Evolutionary conservation across 2,329 filamentous ascomycete species (phyloP).

Genomic region (Diaporthe destruens): DNA sequence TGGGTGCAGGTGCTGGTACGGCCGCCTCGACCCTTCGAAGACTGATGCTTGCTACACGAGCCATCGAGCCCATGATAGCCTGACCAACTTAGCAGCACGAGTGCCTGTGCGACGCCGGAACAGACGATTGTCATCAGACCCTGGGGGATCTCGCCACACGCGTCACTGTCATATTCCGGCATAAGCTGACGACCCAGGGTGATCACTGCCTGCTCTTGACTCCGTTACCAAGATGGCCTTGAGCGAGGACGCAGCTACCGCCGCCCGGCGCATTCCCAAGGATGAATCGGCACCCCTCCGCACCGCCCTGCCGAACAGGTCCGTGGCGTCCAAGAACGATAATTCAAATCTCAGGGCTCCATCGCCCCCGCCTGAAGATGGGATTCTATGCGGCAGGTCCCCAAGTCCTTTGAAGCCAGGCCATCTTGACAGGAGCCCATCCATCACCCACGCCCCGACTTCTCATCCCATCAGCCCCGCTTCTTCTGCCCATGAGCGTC

Average conservation of each 20-base stretch:
- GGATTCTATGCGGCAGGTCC: conserved; percentile 39
- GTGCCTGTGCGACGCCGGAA: conserved; percentile 38
- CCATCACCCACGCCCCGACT: conserved; percentile 38
- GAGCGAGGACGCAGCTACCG: conserved; percentile 36
- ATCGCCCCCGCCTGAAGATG: conserved; percentile 46
- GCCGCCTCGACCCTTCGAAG: background rate
- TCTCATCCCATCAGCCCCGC: conserved; percentile 42
- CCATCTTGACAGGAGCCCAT: conserved; percentile 39
- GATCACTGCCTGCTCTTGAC: background rate
- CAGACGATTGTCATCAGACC: conserved; percentile 38
- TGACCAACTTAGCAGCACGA: conserved; percentile 37
- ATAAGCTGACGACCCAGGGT: conserved; percentile 37
- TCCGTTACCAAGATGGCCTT: conserved; percentile 39
- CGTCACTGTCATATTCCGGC: conserved; percentile 19
- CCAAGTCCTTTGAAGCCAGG: conserved; percentile 36
- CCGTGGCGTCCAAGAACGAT: conserved; percentile 43
- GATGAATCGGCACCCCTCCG: conserved; percentile 37
- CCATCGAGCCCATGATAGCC: conserved; percentile 34
- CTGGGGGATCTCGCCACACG: conserved; percentile 25
- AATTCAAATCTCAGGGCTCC: conserved; percentile 40
- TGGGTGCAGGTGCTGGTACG: conserved; percentile 8
- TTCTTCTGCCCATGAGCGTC: conserved; percentile 36
- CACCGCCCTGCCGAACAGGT: conserved; percentile 46
- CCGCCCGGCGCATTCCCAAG: conserved; percentile 33
- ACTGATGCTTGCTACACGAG: conserved; percentile 9